Evolutionary conservation across 768 basidiomycete genomes (phyloP).

Genomic region (Kwoniella sp.): DNA sequence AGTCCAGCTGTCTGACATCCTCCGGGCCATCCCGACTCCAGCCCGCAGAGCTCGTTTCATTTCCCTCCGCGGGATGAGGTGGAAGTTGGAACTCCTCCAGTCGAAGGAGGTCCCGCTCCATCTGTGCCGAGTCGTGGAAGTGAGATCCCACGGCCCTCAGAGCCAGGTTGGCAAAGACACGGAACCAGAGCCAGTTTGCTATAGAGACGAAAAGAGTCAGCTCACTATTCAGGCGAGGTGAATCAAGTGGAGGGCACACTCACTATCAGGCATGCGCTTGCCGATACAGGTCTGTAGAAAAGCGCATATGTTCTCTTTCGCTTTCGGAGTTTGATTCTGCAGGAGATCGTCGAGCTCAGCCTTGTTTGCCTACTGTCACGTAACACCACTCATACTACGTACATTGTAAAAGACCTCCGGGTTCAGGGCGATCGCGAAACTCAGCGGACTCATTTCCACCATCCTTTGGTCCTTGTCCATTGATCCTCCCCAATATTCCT

Average conservation of each 20-base stretch:
- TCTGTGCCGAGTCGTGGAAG: conserved; percentile 64
- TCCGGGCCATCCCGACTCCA: conserved; percentile 79
- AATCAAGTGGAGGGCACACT: conserved; percentile 10
- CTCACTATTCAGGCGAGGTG: background rate
- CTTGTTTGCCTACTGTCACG: background rate
- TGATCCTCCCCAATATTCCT: conserved; percentile 78
- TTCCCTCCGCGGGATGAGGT: conserved; percentile 44
- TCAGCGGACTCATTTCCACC: conserved; percentile 79
- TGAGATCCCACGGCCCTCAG: conserved; percentile 66
- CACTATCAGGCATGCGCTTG: conserved; percentile 76
- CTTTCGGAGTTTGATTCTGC: conserved; percentile 58
- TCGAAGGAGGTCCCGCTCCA: conserved; percentile 74
- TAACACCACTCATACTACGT: conserved; percentile 15
- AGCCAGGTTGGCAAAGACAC: conserved; percentile 76
- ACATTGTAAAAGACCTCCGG: conserved; percentile 63
- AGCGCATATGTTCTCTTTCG: conserved; percentile 64
- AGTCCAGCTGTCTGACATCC: conserved; percentile 75
- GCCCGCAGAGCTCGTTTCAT: conserved; percentile 59
- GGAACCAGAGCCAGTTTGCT: conserved; percentile 80
- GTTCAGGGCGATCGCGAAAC: conserved; percentile 70
- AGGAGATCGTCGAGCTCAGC: background rate
- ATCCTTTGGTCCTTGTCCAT: conserved; percentile 75
- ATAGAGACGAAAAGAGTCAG: conserved; percentile 5
- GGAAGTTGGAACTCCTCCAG: conserved; percentile 75
- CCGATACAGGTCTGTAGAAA: conserved; percentile 79